Conservation (phyloP, 805 yeast genomes). For the Candida sphagnicola region DNA sequence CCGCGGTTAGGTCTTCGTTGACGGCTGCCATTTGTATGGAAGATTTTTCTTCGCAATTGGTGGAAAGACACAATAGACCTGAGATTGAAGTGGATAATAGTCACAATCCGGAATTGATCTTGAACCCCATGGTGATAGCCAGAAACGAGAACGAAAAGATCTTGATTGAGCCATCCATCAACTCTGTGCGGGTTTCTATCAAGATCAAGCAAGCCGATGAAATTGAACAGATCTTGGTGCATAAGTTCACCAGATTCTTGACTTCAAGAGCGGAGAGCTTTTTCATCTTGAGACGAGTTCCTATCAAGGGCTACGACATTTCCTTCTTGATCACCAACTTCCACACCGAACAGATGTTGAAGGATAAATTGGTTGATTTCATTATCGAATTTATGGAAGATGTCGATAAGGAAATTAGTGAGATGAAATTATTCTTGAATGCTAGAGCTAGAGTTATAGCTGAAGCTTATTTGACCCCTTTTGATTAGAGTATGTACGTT, state of each 20-base stretch:
- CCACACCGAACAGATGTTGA: constrained; percentile 94
- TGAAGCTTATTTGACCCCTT: constrained; percentile 89
- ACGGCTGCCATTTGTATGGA: constrained; percentile 91
- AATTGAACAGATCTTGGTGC: constrained; percentile 90
- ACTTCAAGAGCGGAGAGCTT: constrained; percentile 96
- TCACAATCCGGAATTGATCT: constrained; percentile 71
- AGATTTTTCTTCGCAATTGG: constrained; percentile 91
- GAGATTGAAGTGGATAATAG: constrained; percentile 83
- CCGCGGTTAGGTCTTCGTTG: constrained; percentile 88
- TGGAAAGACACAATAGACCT: constrained; percentile 96
- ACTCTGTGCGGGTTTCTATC: constrained; percentile 85
- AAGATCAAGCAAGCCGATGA: constrained; percentile 97
- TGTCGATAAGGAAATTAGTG: constrained; percentile 97
- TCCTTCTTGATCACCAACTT: constrained; percentile 89
- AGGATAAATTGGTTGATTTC: constrained; percentile 92
- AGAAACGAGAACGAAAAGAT: constrained; percentile 93
- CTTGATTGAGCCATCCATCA: constrained; percentile 88
- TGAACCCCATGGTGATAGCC: constrained; percentile 85
- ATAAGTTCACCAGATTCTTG: constrained; percentile 88
- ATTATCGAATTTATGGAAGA: constrained; percentile 99
- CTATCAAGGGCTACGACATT: constrained; percentile 87
- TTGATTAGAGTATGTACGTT: constrained; percentile 46
- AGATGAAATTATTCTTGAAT: constrained; percentile 93
- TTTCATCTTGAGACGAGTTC: constrained; percentile 85
- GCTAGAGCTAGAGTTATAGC: constrained; percentile 98